phyloP scores from a whole-genome alignment of 176 grass and related monocot genomes.

The Cenchrus purpureus region DNA sequence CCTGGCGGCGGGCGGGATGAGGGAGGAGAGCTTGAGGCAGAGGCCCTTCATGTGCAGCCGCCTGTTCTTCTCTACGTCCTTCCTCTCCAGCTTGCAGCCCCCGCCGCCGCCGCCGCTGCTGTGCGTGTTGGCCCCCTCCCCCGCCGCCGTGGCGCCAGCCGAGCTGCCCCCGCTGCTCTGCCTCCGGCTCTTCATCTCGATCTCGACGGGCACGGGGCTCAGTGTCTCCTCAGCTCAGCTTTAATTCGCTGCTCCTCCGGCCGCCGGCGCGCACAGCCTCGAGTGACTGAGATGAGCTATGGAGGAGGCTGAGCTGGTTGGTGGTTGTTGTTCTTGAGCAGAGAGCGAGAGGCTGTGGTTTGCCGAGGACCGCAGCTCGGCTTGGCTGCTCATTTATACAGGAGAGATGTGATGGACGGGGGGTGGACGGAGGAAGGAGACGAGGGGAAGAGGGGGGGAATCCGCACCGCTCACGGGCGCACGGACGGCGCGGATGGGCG shows the following conservation, averaged over 20 bases:
- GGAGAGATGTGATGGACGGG: no score
- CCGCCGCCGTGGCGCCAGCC: background rate
- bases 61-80: slow-evolving; percentile 84
- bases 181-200: slow-evolving; percentile 63
- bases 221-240: no score
- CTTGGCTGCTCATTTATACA: slow-evolving; percentile 31
- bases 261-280: no score
- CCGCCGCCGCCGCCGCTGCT: slow-evolving; percentile 19
- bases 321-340: no score
- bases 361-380: no score
- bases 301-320: no score
- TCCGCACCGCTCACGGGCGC: background rate
- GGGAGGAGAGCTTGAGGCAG: slow-evolving; percentile 78
- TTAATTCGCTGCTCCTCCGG: no score
- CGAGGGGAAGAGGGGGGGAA: background rate
- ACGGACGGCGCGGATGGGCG: background rate
- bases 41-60: slow-evolving; percentile 81
- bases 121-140: background rate
- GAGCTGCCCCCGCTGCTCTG: slow-evolving; percentile 38
- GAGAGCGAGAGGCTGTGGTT: no score
- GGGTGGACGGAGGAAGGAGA: background rate
- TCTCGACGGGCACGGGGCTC: no score
- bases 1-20: slow-evolving; percentile 45
- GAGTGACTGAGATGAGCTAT: no score
- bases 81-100: slow-evolving; percentile 65